Base-by-base conservation (phyloP, 371 early-diverging fungal species). In the Mycotypha africana region DNA sequence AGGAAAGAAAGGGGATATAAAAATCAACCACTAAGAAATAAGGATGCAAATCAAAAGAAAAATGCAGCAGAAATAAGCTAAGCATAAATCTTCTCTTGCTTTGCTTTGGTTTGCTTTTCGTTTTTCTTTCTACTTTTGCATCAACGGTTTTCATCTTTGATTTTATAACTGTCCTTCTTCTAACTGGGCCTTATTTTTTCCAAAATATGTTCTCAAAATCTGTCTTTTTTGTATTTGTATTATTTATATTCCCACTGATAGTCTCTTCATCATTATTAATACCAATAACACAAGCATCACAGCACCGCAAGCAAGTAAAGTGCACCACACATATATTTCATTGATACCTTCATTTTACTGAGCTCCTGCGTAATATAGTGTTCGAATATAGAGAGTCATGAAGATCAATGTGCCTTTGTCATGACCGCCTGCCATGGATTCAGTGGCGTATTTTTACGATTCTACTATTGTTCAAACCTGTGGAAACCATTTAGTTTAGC, bases 401-500 rank as follows among this genome's bases (percentile, higher is more conserved):
- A 23, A 32, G 60, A 70, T 49, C 65, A 67, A 44, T 70, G 71
- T 36, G 56, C 49, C 9, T 70, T 64, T 60, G 71, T 70, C 10
- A 43, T 51, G 28, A 38, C 35, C 16, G 44, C 54, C 17, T 70
- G 71, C 37, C 54, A 56, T 40, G 71, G 65, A 17, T 70, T 64
- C 20, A 70, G 67, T 47, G 53, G 58, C 1, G 50, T 52, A 38
- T 85, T 77, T 53, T 49, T 82, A 8, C 56, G 59, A 24, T 70
- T 82, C 39, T 81, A 82, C 51, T 85, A 78, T 53, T 85, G 85
- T 53, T 66, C 75, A 23, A 50, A 65, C 16, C 15, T 67, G 20
- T 60, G 62, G 49, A 59, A 49, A 16, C 78, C 76, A 20, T 5
- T 62, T 4, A 37, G 71, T 53, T 64, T 76, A 59, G 45, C 45